These are phyloP conservation scores for Halophytophthora polymorphica DNA, from an alignment of 352 stramenopile species.

Conservation along the genomic window DNA sequence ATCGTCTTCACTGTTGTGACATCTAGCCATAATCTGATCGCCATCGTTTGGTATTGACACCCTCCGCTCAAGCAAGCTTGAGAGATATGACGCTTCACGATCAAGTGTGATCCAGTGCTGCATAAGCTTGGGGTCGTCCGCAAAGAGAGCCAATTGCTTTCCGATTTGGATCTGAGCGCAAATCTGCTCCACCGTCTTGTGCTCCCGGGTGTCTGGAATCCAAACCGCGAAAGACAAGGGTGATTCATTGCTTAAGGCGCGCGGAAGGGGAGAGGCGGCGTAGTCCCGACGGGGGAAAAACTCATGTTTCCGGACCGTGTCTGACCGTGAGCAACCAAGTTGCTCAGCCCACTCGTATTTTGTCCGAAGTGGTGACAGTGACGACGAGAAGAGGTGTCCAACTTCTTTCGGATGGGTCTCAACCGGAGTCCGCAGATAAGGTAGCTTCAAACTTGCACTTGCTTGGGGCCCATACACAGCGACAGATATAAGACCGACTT, in stretches of 20 bases:
- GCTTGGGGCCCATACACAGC: slow-evolving; percentile 11
- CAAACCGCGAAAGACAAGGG: slow-evolving; percentile 18
- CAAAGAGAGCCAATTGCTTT: slow-evolving; percentile 16
- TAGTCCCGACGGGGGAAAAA: not conserved
- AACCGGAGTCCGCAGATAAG: slow-evolving; percentile 10
- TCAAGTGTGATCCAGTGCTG: slow-evolving; percentile 12
- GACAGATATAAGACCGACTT: slow-evolving; percentile 41
- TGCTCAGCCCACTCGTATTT: not conserved
- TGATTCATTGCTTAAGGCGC: slow-evolving; percentile 1
- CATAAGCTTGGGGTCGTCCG: slow-evolving; percentile 4
- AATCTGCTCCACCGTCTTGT: slow-evolving; percentile 36
- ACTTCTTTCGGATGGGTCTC: not conserved
- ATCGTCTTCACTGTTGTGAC: not conserved
- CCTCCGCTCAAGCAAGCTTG: not conserved
- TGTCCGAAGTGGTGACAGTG: not conserved
- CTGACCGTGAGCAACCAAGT: too few species aligned
- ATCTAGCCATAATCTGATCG: not conserved
- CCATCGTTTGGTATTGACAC: not conserved
- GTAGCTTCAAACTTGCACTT: slow-evolving; percentile 2
- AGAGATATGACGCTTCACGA: slow-evolving; percentile 4
- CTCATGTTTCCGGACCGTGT: not conserved
- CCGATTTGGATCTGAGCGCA: slow-evolving; percentile 27
- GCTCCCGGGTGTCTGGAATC: slow-evolving; percentile 20
- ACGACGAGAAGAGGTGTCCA: not conserved
- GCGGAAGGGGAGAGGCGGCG: not conserved